These are phyloP conservation scores for Achlya hypogyna DNA, from an alignment of 352 stramenopile species.

Conservation along the genomic window DNA sequence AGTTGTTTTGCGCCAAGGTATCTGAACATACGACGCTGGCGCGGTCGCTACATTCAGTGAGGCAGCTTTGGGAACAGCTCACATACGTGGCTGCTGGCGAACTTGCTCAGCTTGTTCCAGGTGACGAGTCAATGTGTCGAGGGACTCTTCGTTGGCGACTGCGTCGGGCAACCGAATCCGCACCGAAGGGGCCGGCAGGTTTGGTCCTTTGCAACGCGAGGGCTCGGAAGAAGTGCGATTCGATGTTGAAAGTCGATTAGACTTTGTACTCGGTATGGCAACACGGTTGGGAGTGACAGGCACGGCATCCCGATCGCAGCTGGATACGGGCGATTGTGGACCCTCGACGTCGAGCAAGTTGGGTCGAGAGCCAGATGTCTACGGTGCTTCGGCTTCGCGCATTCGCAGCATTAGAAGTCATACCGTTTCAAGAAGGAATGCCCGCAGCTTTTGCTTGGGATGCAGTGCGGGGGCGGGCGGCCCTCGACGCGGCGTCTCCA, in stretches of 20 bases:
- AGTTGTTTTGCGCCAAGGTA: not conserved
- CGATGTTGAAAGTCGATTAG: not conserved
- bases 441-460: slow-evolving; percentile 6
- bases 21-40: not conserved
- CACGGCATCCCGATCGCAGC: too few relatives aligned
- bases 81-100: not conserved
- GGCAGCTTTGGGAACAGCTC: not conserved
- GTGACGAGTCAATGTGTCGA: not conserved
- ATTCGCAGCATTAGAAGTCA: not conserved
- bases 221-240: too few relatives aligned
- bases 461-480: not conserved
- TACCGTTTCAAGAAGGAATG: slow-evolving; percentile 6
- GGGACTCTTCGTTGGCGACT: not conserved
- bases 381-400: not conserved
- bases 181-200: too few relatives aligned
- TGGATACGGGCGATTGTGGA: too few relatives aligned
- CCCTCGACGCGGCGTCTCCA: not conserved
- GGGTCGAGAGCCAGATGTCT: not conserved
- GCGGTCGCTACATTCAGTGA: too few relatives aligned
- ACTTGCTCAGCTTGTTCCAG: not conserved
- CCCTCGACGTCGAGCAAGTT: not conserved
- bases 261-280: not conserved
- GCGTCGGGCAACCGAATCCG: too few relatives aligned
- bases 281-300: too few relatives aligned
- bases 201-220: too few relatives aligned